Conservation (phyloP, 108 stramenopile genomes). For the Fistulifera solaris region DNA sequence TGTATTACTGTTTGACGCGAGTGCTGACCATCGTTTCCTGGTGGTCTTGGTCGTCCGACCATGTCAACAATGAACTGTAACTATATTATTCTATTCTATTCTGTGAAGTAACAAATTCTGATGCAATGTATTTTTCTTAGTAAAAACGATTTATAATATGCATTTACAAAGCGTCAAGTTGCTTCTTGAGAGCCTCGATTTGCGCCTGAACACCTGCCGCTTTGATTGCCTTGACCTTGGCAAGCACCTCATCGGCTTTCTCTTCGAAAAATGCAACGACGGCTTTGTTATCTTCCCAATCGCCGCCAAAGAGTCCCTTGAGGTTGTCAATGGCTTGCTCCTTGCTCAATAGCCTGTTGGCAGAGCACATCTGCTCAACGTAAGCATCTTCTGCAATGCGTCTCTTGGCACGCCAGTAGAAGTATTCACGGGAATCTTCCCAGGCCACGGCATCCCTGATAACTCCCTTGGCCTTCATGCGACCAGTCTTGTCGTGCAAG, state of each 20-base stretch:
- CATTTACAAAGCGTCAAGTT: slow-evolving; percentile 22
- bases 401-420: slow-evolving; percentile 91
- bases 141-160: too few species aligned
- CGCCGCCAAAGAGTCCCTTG: slow-evolving; percentile 44
- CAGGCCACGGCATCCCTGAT: slow-evolving; percentile 87
- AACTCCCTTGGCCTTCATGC: slow-evolving; percentile 99
- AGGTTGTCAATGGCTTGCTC: slow-evolving; percentile 46
- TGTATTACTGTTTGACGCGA: too few species aligned
- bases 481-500: slow-evolving; percentile 94
- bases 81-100: too few species aligned
- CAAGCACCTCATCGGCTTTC: slow-evolving; percentile 35
- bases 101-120: too few species aligned
- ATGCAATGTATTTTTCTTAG: too few species aligned
- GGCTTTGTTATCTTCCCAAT: slow-evolving; percentile 72
- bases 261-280: slow-evolving; percentile 56
- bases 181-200: slow-evolving; percentile 67
- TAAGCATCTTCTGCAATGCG: slow-evolving; percentile 87
- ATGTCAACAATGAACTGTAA: too few species aligned
- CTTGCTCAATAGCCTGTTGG: slow-evolving; percentile 36
- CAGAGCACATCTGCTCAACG: slow-evolving; percentile 45
- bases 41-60: too few species aligned
- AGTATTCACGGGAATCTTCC: slow-evolving; percentile 87
- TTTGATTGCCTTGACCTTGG: slow-evolving; percentile 59
- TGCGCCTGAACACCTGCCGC: slow-evolving; percentile 48
- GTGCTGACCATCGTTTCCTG: too few species aligned